Evolutionary conservation across 2,329 filamentous ascomycete species (phyloP), one percentile per base, ranked within the genome.

Genomic region (Fusarium drepaniforme): DNA sequence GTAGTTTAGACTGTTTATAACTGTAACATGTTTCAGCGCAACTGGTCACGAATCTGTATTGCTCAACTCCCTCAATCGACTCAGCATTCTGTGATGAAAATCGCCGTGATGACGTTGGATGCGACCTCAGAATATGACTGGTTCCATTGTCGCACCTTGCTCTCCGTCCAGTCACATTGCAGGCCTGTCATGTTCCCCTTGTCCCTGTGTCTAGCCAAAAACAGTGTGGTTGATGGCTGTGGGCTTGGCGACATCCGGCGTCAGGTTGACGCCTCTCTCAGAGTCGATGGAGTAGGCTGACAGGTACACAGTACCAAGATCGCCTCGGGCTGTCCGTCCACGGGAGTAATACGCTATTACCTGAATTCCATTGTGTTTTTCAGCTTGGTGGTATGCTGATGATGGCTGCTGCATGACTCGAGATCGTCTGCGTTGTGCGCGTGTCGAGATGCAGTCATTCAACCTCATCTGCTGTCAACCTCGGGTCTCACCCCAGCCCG

Each of bases 1-100:
- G 72, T 79, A 79, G 77, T 77, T 78, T 79, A 79, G 77, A 78
- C 68, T 76, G 67, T 75, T 78, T 75, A 53, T 64, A 70, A 70
- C 62, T 70, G 71, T 78, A 79, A 77, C 75, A 72, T 64, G 63
- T 70, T 75, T 73, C 64, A 70, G 73, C 73, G 73, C 56, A 73
- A 75, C 73, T 57, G 73, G 73, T 73, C 70, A 70, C 70, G 58
- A 60, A 70, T 67, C 64, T 71, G 67, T 66, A 60, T 71, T 57
- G 49, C 63, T 63, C 33, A 51, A 49, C 65, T 42, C 38, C 38
- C 21, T 62, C 25, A 15, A 53, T 58, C 33, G 15, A 38, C 37
- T 49, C 23, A 53, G 25, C 18, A 30, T 64, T 30, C 42, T 35
- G 23, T 56, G 42, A 65, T 35, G 18, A 40, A n/a, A 18, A 38